phyloP scores from a whole-genome alignment of 805 yeast species.

The Ogataea nakhonphanomensis region DNA sequence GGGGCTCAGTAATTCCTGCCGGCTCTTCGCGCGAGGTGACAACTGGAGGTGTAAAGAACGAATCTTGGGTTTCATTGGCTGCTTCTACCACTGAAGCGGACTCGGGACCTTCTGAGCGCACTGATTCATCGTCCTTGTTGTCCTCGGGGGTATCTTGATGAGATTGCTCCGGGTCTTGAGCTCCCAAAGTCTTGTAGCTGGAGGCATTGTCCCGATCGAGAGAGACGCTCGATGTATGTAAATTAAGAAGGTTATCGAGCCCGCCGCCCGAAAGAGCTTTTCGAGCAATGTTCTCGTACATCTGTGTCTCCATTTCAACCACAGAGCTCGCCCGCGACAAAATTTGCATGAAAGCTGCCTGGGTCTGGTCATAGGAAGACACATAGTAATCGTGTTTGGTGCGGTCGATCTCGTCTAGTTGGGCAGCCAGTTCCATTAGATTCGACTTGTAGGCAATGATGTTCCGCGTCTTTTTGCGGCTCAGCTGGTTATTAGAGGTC shows the following conservation, averaged over 20 bases:
- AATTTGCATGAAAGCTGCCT: constrained; percentile 55
- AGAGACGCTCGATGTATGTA: constrained; percentile 12
- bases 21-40: constrained; percentile 13
- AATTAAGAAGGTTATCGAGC: constrained; percentile 47
- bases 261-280: constrained; percentile 92
- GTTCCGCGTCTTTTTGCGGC: constrained; percentile 61
- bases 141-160: not conserved
- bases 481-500: constrained; percentile 52
- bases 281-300: constrained; percentile 73
- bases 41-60: constrained; percentile 22
- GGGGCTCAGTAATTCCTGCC: constrained; percentile 2
- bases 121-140: not conserved
- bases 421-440: constrained; percentile 62
- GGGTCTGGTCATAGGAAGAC: constrained; percentile 57
- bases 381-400: constrained; percentile 73
- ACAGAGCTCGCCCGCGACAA: constrained; percentile 57
- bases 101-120: not conserved
- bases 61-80: constrained; percentile 17
- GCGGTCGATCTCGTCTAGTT: constrained; percentile 74
- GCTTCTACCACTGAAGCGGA: constrained; percentile 1
- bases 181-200: not conserved
- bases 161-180: too few relatives aligned
- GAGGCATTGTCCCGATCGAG: constrained; percentile 5
- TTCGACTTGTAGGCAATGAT: constrained; percentile 65
- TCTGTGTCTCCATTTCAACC: constrained; percentile 76